phyloP scores from a whole-genome alignment of 1,284 basidiomycete genomes.

The Melampsora occidentalis region DNA sequence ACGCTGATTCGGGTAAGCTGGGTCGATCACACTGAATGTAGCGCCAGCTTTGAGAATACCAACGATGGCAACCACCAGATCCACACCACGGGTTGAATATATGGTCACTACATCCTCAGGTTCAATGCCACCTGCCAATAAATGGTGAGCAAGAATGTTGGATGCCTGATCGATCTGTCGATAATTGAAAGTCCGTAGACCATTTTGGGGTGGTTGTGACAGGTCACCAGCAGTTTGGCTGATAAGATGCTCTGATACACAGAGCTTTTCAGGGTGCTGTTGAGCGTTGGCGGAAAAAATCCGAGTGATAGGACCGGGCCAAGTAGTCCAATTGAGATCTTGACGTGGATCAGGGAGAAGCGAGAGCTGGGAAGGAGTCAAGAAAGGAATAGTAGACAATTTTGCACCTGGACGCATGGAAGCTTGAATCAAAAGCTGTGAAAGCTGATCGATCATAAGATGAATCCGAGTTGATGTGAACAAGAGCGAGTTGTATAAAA shows the following conservation, averaged over 20 bases:
- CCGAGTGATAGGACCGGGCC: slow-evolving; percentile 92
- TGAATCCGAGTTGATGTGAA: slow-evolving; percentile 78
- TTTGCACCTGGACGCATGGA: slow-evolving; percentile 59
- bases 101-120: slow-evolving; percentile 97
- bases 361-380: slow-evolving; percentile 69
- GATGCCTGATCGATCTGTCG: slow-evolving; percentile 75
- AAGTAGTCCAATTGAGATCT: slow-evolving; percentile 95
- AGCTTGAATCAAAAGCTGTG: slow-evolving; percentile 69
- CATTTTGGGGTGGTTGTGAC: slow-evolving; percentile 59
- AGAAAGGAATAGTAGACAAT: slow-evolving; percentile 75
- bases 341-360: slow-evolving; percentile 79
- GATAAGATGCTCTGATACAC: slow-evolving; percentile 70
- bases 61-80: slow-evolving; percentile 95
- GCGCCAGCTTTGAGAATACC: slow-evolving; percentile 94
- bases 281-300: slow-evolving; percentile 81
- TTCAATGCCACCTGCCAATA: slow-evolving; percentile 79
- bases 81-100: slow-evolving; percentile 95
- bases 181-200: slow-evolving; percentile 69
- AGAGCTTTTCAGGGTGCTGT: slow-evolving; percentile 71
- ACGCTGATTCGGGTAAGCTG: slow-evolving; percentile 89
- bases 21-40: slow-evolving; percentile 97
- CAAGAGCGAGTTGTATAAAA: slow-evolving; percentile 91
- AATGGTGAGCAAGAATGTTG: slow-evolving; percentile 87
- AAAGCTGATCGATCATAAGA: slow-evolving; percentile 80
- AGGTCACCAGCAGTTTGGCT: slow-evolving; percentile 52